Evolutionary conservation across 805 yeast species (phyloP).

Genomic region (Metschnikowia bowlesiae): DNA sequence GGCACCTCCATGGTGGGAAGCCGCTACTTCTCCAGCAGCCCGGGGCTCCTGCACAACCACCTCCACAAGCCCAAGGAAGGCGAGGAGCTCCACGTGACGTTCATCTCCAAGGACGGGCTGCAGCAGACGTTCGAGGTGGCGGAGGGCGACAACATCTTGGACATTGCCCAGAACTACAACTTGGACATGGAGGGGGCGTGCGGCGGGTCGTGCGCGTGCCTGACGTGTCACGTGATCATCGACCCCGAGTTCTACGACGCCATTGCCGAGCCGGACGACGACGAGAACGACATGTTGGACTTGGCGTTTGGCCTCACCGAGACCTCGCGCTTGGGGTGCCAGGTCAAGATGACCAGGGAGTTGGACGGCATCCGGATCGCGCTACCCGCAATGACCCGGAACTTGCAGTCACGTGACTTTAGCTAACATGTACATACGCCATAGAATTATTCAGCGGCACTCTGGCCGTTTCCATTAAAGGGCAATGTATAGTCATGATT

Average conservation of each 20-base stretch:
- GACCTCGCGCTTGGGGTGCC: slow-evolving; percentile 94
- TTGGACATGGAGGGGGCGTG: slow-evolving; percentile 98
- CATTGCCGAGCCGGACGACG: slow-evolving; percentile 94
- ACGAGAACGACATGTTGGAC: slow-evolving; percentile 97
- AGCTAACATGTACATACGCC: slow-evolving; percentile 24
- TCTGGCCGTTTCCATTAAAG: too few relatives aligned
- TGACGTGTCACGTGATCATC: slow-evolving; percentile 94
- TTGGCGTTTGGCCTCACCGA: slow-evolving; percentile 96
- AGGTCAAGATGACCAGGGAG: slow-evolving; percentile 82
- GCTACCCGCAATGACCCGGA: slow-evolving; percentile 95
- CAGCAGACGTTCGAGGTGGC: slow-evolving; percentile 81
- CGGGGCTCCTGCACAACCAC: slow-evolving; percentile 67
- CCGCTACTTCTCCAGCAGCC: neutral
- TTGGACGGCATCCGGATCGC: slow-evolving; percentile 94
- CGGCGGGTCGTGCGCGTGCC: slow-evolving; percentile 98
- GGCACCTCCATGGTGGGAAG: neutral
- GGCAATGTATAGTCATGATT: too few relatives aligned
- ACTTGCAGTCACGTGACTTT: slow-evolving; percentile 79
- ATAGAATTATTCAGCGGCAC: too few relatives aligned
- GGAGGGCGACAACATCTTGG: slow-evolving; percentile 87
- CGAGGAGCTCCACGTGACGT: slow-evolving; percentile 77
- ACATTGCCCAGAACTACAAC: slow-evolving; percentile 90
- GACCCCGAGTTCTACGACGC: slow-evolving; percentile 92
- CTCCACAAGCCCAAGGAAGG: slow-evolving; percentile 88
- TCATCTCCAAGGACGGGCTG: slow-evolving; percentile 85